Base-by-base conservation (phyloP, 768 basidiomycete species). In the Grammothele lineata region DNA sequence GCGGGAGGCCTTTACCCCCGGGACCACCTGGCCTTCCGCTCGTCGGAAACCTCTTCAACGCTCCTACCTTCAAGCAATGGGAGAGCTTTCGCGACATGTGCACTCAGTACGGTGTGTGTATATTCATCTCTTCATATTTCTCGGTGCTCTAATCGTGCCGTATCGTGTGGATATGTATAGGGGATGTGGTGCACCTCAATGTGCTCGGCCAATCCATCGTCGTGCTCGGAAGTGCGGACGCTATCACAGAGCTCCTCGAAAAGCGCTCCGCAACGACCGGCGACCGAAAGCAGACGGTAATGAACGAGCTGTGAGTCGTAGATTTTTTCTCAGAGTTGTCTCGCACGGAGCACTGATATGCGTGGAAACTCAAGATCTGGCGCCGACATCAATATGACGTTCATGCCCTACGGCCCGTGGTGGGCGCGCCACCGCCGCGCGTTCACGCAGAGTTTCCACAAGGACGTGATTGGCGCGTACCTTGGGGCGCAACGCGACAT, bases 271-370 rank as follows among this genome's bases (percentile, higher is more conserved):
- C 50, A 9, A 53, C 39, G 34, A 53, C 57, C 8, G 52, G 51
- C 0, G 58, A 58, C 45, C 39, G 61, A 8, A 53, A 46, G 8
- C n/a, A 23, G 11, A 34, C 45, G 4, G 24, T 38, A 17, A 45
- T 59, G 50, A 30, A 43, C 9, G 46, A 60, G 24, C 39, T 62
- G 58, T 61, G 38, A 19, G 56, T 52, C 4, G n/a, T 22, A 21
- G n/a, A 1, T n/a, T 32, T 32, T 30, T 25, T 15, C 26, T 15
- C 40, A 11, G 21, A 5, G n/a, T 17, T 2, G 18, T 18, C 32
- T 43, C 18, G 21, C 18, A 2, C 19, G 23, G 14, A 23, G 14
- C 21, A 14, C 18, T 37, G 14, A 5, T n/a, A 14, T 21, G 17
- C 25, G 8, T 21, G 11, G 11, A 8, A 7, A 6, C 4, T 37